Evolutionary conservation across 2,329 filamentous ascomycete genomes (phyloP).

Genomic region (Aspergillus phoenicis): DNA sequence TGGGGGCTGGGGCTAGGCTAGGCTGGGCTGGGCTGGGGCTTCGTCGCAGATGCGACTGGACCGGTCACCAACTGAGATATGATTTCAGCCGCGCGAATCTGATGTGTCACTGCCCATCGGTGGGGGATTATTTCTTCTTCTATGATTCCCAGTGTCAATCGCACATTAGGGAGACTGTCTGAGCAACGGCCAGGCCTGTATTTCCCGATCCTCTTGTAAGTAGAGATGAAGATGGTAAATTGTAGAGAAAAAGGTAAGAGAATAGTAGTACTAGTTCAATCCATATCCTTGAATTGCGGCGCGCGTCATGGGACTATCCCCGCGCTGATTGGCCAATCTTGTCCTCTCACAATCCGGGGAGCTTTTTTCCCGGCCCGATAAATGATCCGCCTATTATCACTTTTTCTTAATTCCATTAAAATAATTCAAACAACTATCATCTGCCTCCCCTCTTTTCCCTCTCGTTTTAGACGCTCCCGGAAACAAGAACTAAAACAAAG

Average conservation of each 20-base stretch:
- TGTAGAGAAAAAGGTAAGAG: neutral
- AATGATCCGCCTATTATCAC: constrained; percentile 28
- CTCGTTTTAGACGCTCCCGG: neutral
- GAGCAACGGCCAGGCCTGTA: no score
- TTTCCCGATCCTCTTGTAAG: neutral
- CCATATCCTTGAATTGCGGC: neutral
- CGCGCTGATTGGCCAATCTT: constrained; percentile 29
- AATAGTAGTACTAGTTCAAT: neutral
- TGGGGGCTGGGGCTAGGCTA: neutral
- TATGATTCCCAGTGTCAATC: neutral
- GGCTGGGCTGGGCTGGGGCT: no score
- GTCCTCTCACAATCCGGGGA: constrained; percentile 19
- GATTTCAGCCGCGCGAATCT: constrained; percentile 2
- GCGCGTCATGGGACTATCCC: constrained; percentile 16
- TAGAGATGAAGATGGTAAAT: neutral
- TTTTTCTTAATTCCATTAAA: neutral
- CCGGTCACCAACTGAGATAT: constrained; percentile 3
- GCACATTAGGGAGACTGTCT: neutral
- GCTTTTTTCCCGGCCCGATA: constrained; percentile 29
- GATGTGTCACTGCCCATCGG: neutral
- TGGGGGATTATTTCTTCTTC: no score
- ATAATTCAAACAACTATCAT: neutral
- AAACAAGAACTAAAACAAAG: neutral
- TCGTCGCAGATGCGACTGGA: constrained; percentile 11
- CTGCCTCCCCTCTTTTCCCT: neutral